Evolutionary conservation across 352 stramenopile species (phyloP), one percentile per base, ranked within the genome.

Genomic region (Globisporangium ultimum): DNA sequence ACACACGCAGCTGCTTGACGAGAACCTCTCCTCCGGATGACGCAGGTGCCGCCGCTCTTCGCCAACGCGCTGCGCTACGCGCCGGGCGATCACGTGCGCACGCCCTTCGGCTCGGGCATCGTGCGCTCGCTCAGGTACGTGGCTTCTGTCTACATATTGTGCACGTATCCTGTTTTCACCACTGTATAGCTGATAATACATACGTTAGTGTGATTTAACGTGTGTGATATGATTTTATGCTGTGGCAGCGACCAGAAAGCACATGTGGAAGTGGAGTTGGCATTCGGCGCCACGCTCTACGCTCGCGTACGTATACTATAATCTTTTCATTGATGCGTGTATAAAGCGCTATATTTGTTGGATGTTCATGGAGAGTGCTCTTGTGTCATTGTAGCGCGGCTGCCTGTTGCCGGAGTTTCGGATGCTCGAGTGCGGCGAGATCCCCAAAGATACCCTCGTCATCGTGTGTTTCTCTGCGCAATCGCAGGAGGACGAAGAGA

Each of bases 361-460:
- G 28, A 36, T 36, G 28, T 5, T 36, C 5, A 36, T 36, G 28
- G 28, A 36, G 28, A 11, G 8, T 10, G 28, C 28, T 2, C 1
- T 6, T 36, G 28, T 36, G 1, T 53, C 14, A 1, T 18, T n/a
- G 20, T 45, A 91, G 82, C 71, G 76, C 41, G 70, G 66, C 4
- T 82, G 67, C 20, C 24, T 91, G 18, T 51, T 91, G 18, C 82
- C 82, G 7, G 77, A 86, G 64, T 68, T 89, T 46, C 75, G 66
- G 5, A 89, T 91, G 79, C 62, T 91, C 49, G 74, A 78, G 53
- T 88, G 76, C 18, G 82, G 77, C 15, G 82, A 91, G 62, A 73
- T 91, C 32, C 77, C 82, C 22, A 74, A 69, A 58, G 68, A 69
- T 17, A 85, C 79, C 36, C 60, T 28, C 24, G 24, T 28, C 21